These are phyloP conservation scores for Cladosporium sp. DNA, from an alignment of 2,329 filamentous ascomycete species.

Conservation along the genomic window DNA sequence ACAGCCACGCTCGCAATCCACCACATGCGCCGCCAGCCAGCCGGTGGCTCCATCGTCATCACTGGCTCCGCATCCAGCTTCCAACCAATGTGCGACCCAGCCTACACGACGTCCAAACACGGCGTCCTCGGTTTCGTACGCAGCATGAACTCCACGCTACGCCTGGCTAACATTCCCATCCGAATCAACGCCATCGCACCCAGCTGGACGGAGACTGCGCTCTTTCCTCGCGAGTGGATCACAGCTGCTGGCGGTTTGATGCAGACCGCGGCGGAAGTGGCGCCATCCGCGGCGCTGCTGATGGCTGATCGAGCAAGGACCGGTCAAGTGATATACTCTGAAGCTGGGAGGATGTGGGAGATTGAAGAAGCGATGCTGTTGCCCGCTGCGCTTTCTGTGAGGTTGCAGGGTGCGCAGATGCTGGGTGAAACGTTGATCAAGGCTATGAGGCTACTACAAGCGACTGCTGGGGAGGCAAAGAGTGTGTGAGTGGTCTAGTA, in stretches of 20 bases:
- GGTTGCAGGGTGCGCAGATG: background rate
- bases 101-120: constrained; percentile 55
- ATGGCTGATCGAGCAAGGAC: constrained; percentile 48
- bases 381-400: constrained; percentile 17
- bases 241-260: constrained; percentile 37
- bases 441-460: background rate
- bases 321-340: constrained; percentile 52
- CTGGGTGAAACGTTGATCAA: background rate
- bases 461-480: background rate
- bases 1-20: constrained; percentile 39
- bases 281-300: constrained; percentile 45
- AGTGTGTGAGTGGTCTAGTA: too few relatives aligned
- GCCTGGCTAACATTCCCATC: constrained; percentile 38
- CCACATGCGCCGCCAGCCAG: constrained; percentile 45
- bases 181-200: constrained; percentile 55
- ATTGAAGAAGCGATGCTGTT: constrained; percentile 44
- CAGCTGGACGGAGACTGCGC: constrained; percentile 51
- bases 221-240: constrained; percentile 42
- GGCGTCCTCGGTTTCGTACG: constrained; percentile 53
- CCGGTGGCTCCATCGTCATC: constrained; percentile 52
- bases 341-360: constrained; percentile 48
- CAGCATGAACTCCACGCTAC: constrained; percentile 40
- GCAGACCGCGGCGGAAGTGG: constrained; percentile 47
- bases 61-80: constrained; percentile 50
- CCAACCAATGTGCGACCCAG: constrained; percentile 47